phyloP scores from a whole-genome alignment of 176 grass and related monocot genomes.

The Poa annua region DNA sequence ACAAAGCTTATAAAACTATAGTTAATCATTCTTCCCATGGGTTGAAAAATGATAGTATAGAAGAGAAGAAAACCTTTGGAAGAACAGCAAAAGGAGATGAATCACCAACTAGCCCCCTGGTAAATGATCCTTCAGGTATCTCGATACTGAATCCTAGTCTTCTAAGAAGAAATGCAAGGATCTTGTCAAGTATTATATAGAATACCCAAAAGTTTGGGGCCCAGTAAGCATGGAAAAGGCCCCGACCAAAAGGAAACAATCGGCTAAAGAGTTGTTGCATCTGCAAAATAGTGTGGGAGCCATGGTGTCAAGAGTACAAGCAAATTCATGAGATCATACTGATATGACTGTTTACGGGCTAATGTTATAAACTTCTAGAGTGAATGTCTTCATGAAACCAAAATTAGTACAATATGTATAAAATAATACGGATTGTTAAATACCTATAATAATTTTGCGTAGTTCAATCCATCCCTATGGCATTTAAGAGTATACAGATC shows the following conservation, averaged over 20 bases:
- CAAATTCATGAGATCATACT: conserved; percentile 10
- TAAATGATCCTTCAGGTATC: conserved; percentile 88
- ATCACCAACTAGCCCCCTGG: conserved; percentile 79
- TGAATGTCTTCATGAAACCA: conserved; percentile 1
- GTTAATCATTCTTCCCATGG: not conserved
- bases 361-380: conserved; percentile 1
- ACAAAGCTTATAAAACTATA: conserved; percentile 27
- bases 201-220: conserved; percentile 96
- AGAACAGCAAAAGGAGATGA: conserved; percentile 86
- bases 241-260: conserved; percentile 95
- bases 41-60: not conserved
- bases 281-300: conserved; percentile 56
- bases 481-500: conserved; percentile 1
- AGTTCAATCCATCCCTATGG: not conserved
- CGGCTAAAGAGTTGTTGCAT: conserved; percentile 73
- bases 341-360: not conserved
- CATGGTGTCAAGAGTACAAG: conserved; percentile 2
- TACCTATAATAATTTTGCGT: not conserved
- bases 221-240: conserved; percentile 95
- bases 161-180: conserved; percentile 68
- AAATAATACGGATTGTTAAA: not conserved
- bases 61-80: conserved; percentile 61
- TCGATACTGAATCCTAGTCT: conserved; percentile 72
- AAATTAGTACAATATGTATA: not conserved
- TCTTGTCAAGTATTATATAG: conserved; percentile 92